Evolutionary conservation across 305 asterid species (phyloP).

Genomic region (Salvia sclarea): DNA sequence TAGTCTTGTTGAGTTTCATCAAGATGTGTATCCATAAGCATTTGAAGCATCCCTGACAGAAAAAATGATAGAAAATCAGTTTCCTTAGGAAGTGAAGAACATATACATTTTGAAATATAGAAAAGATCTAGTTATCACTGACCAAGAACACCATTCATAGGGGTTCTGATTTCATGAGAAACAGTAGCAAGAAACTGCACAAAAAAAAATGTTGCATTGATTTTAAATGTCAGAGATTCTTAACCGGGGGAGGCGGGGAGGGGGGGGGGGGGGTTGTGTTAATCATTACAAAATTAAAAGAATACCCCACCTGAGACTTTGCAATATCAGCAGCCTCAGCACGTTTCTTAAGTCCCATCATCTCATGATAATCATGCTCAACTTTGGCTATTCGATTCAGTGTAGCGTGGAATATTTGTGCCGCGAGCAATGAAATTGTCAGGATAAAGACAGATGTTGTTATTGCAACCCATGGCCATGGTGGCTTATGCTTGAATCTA

Average conservation of each 20-base stretch:
- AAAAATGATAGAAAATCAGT: slow-evolving; percentile 14
- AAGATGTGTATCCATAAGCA: slow-evolving; percentile 90
- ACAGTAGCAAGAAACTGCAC: slow-evolving; percentile 94
- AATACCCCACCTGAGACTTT: slow-evolving; percentile 67
- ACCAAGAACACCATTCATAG: slow-evolving; percentile 97
- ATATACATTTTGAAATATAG: slow-evolving; percentile 2
- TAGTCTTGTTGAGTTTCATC: slow-evolving; percentile 97
- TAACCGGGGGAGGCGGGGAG: too few relatives aligned
- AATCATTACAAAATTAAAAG: not conserved
- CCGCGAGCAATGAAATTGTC: slow-evolving; percentile 62
- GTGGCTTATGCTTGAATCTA: slow-evolving; percentile 89
- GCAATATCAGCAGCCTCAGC: slow-evolving; percentile 94
- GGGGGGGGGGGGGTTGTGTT: too few relatives aligned
- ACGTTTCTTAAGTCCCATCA: slow-evolving; percentile 77
- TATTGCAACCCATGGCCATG: slow-evolving; percentile 83
- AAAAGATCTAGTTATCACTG: slow-evolving; percentile 34
- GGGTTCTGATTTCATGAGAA: slow-evolving; percentile 97
- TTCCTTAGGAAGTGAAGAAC: not conserved
- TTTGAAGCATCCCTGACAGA: slow-evolving; percentile 85
- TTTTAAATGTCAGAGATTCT: too few relatives aligned
- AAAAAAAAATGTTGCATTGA: slow-evolving; percentile 21
- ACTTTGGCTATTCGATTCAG: slow-evolving; percentile 80
- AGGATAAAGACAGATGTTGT: slow-evolving; percentile 55
- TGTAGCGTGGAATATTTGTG: slow-evolving; percentile 73
- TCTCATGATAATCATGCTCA: slow-evolving; percentile 74